Evolutionary conservation across 192 early-diverging fungal species (phyloP).

Genomic region (Umbelopsis sp.): DNA sequence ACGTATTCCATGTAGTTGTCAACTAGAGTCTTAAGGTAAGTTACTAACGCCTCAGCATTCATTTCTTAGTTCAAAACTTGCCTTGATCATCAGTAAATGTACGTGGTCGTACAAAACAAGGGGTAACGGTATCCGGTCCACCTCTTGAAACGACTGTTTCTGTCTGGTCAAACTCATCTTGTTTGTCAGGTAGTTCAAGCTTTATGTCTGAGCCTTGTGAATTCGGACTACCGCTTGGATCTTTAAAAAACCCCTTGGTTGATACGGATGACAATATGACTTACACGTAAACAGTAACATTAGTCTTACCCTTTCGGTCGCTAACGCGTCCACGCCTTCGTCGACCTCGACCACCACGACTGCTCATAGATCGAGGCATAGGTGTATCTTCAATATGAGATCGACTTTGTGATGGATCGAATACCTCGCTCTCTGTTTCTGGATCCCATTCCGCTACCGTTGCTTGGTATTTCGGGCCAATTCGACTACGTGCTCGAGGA

Average conservation of each 20-base stretch:
- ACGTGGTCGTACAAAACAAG: conserved; percentile 38
- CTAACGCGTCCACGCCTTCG: background rate
- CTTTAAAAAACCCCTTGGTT: background rate
- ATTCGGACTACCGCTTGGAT: background rate
- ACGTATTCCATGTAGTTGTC: conserved; percentile 46
- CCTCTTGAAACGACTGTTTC: conserved; percentile 28
- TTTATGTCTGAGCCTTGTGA: background rate
- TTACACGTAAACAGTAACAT: background rate
- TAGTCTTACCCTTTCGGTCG: background rate
- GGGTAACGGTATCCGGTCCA: conserved; percentile 43
- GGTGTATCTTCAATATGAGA: background rate
- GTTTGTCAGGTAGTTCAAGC: background rate
- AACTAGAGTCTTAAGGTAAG: conserved; percentile 23
- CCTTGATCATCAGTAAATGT: conserved; percentile 41
- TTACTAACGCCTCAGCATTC: background rate
- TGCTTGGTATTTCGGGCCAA: conserved; percentile 85
- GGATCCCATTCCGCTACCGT: conserved; percentile 56
- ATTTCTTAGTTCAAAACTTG: conserved; percentile 15
- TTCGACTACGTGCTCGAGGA: conserved; percentile 75
- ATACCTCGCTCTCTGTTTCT: conserved; percentile 7
- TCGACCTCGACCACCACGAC: background rate
- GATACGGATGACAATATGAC: background rate
- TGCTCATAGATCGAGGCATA: background rate
- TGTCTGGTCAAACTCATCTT: background rate
- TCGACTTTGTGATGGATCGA: background rate